A percentile compares a stretch with the other conserved stretches of the same genome.
Conservation (phyloP, 169 alveolate genomes). For the Cryptosporidium parvum region DNA sequence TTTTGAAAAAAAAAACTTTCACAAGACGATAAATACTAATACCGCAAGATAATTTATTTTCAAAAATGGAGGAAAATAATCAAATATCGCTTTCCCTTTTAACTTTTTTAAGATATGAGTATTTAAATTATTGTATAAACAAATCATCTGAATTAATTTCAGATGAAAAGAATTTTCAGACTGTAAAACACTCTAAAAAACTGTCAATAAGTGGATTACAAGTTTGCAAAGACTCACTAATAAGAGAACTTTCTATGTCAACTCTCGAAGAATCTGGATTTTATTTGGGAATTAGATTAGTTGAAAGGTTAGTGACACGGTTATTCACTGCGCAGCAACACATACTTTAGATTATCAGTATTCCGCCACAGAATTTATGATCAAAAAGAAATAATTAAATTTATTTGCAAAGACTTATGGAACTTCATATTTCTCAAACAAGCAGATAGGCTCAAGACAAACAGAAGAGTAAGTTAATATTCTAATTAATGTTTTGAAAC, state of each 20-base stretch:
- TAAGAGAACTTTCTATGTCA: constrained; percentile 59
- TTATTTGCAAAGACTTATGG: constrained; percentile 82
- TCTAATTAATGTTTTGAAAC: background rate
- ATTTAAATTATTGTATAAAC: constrained; percentile 39
- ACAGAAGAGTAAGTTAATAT: constrained; percentile 71
- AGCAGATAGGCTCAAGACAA: constrained; percentile 82
- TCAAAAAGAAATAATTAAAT: constrained; percentile 79
- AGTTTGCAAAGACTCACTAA: constrained; percentile 30
- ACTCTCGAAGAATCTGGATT: constrained; percentile 68
- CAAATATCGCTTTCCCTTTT: constrained; percentile 52
- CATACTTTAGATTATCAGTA: constrained; percentile 37
- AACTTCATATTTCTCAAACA: constrained; percentile 78
- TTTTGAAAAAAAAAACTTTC: background rate
- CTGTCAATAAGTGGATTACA: constrained; percentile 15
- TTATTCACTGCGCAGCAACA: background rate
- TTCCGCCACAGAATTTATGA: constrained; percentile 71
- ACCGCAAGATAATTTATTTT: constrained; percentile 4
- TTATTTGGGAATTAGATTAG: constrained; percentile 56
- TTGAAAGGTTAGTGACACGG: constrained; percentile 53
- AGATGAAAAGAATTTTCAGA: constrained; percentile 28
- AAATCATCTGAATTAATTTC: constrained; percentile 31
- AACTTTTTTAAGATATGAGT: constrained; percentile 67
- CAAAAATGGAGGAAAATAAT: constrained; percentile 14
- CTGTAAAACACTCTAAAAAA: background rate
- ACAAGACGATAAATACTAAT: constrained; percentile 1